These are phyloP conservation scores for Xylaria castorea DNA, from an alignment of 495 filamentous ascomycete genomes.

Conservation along the genomic window DNA sequence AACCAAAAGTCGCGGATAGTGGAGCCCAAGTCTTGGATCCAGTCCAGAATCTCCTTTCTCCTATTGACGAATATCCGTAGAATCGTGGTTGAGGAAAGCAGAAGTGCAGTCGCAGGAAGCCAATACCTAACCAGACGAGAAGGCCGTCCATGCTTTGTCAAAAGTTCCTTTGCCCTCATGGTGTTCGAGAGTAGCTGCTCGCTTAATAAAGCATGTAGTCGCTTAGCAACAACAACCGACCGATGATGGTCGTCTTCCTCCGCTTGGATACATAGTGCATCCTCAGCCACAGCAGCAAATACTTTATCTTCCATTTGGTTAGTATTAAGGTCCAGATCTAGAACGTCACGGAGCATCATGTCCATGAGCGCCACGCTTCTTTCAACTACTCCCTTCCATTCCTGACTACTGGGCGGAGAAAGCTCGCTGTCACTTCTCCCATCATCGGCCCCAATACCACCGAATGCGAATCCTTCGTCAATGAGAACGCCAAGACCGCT, in stretches of 20 bases:
- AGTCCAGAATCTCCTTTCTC: constrained; percentile 73
- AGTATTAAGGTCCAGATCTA: constrained; percentile 57
- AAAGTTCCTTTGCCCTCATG: constrained; percentile 52
- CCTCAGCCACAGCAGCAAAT: constrained; percentile 66
- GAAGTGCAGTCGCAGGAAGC: constrained; percentile 70
- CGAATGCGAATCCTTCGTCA: constrained; percentile 76
- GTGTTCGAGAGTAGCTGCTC: constrained; percentile 65
- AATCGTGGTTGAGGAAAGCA: constrained; percentile 82
- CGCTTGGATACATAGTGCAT: constrained; percentile 56
- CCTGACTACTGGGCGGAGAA: constrained; percentile 52
- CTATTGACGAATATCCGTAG: constrained; percentile 75
- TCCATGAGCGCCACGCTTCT: constrained; percentile 82
- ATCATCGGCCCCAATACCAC: constrained; percentile 36
- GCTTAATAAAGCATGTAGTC: constrained; percentile 71
- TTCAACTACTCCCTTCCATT: constrained; percentile 75
- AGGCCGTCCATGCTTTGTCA: constrained; percentile 73
- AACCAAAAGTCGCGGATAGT: constrained; percentile 89
- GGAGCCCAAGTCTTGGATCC: constrained; percentile 75
- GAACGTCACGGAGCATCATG: constrained; percentile 70
- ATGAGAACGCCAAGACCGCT: constrained; percentile 85
- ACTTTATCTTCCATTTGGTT: constrained; percentile 79
- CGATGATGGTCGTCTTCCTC: constrained; percentile 45
- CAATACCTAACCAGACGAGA: constrained; percentile 83
- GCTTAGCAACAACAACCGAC: constrained; percentile 66
- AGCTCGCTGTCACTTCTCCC: constrained; percentile 44